Evolutionary conservation across 2,329 filamentous ascomycete genomes (phyloP).

Genomic region (Mycocentrospora acerina): DNA sequence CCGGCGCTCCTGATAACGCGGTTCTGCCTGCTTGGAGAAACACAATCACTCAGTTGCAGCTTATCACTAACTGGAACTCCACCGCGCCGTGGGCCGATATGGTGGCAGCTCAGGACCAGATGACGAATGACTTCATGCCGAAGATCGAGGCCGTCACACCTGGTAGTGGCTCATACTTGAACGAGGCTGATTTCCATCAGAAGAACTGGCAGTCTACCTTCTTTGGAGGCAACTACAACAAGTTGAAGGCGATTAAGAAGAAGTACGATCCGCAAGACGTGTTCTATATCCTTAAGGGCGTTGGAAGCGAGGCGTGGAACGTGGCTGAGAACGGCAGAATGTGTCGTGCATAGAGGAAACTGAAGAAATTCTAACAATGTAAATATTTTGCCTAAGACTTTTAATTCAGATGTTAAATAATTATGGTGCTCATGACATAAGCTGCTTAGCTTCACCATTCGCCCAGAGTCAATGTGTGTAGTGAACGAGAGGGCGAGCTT

Average conservation of each 20-base stretch:
- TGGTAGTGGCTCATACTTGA: constrained; percentile 31
- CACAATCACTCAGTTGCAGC: constrained; percentile 18
- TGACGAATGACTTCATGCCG: constrained; percentile 27
- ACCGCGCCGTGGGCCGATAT: constrained; percentile 12
- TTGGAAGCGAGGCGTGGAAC: constrained; percentile 20
- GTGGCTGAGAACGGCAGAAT: constrained; percentile 13
- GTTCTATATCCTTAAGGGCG: constrained; percentile 21
- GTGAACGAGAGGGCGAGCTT: too few relatives aligned
- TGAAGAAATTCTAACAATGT: too few relatives aligned
- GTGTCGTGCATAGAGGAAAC: constrained; percentile 10
- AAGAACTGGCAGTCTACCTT: constrained; percentile 26
- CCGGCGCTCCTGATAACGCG: constrained; percentile 16
- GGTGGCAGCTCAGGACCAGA: constrained; percentile 11
- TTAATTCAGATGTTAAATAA: too few relatives aligned
- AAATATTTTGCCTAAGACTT: too few relatives aligned
- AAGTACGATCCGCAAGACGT: constrained; percentile 20
- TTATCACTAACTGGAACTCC: constrained; percentile 23
- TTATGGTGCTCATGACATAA: too few relatives aligned
- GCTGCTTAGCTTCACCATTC: too few relatives aligned
- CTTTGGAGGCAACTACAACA: constrained; percentile 59
- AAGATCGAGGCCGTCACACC: constrained; percentile 21
- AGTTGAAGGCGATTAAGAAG: constrained; percentile 26
- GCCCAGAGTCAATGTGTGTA: too few relatives aligned
- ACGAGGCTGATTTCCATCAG: constrained; percentile 30
- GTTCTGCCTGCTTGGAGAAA: constrained; percentile 28